Evolutionary conservation across 495 filamentous ascomycete species (phyloP), one percentile per base, ranked within the genome.

Genomic region (Diplogelasinospora grovesii): DNA sequence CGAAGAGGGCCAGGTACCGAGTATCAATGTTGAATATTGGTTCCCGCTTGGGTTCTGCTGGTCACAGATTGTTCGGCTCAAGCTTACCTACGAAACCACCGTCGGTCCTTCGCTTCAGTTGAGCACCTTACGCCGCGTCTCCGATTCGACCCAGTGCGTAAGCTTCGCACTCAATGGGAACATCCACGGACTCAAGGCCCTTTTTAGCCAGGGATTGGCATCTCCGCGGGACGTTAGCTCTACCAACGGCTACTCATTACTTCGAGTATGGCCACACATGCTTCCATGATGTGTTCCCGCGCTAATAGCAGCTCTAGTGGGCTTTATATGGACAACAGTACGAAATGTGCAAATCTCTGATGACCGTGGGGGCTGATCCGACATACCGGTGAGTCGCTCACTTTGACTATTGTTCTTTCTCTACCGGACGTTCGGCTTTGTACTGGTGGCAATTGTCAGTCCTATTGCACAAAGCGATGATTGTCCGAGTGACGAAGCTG

Each of bases 11-110:
- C 36, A 25, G 4, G 29, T 25, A 8, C 29, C 36, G 16, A 28
- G 23, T 13, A 25, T 29, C 14, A 29, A 19, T 10, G 23, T 35
- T 23, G 40, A 43, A 21, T 43, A 43, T 18, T 43, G 40, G 40
- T 43, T 35, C 30, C 40, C 40, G 22, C 40, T 26, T 0, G 40
- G 40, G 9, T 8, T 35, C 35, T 37, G 9, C 18, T 37, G 35
- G 35, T 37, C 35, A 4, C 35, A 37, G 19, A 37, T 37, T 25
- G 19, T 37, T 25, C 35, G 35, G 9, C 21, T 37, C 35, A 16
- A 14, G 8, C 32, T 36, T 15, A 19, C 32, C 8, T 36, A 36
- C 13, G 32, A 36, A 15, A 13, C 32, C 32, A 36, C 10, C 15
- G 32, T 36, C 15, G 32, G 32, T 19, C 32, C 32, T 10, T 36